phyloP scores from a whole-genome alignment of 2,329 filamentous ascomycete species.

The Xylariaceae sp. region DNA sequence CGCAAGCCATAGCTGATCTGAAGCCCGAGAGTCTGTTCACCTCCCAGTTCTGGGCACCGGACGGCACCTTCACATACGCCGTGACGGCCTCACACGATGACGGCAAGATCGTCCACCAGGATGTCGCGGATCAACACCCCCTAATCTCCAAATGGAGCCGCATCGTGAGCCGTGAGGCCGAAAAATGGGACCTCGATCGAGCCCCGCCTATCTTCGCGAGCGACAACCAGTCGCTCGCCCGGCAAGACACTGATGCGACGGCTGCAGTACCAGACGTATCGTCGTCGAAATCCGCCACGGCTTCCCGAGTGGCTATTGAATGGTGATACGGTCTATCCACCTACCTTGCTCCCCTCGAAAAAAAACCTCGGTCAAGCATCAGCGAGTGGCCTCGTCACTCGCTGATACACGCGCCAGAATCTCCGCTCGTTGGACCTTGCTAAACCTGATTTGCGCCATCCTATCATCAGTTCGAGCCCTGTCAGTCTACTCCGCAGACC shows the following conservation, averaged over 20 bases:
- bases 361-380: not conserved
- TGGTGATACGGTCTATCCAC: slow-evolving; percentile 1
- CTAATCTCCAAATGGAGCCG: slow-evolving; percentile 57
- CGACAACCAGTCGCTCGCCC: not conserved
- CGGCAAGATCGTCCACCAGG: slow-evolving; percentile 41
- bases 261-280: not conserved
- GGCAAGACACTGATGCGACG: not conserved
- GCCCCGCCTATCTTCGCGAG: slow-evolving; percentile 11
- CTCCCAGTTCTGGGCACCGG: slow-evolving; percentile 58
- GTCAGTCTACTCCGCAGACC: not conserved
- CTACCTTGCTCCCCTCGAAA: not conserved
- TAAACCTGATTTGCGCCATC: not conserved
- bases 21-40: slow-evolving; percentile 58
- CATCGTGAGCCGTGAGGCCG: slow-evolving; percentile 38
- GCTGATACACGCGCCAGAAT: not conserved
- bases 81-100: slow-evolving; percentile 35
- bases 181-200: slow-evolving; percentile 31
- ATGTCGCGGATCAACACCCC: slow-evolving; percentile 64
- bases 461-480: not conserved
- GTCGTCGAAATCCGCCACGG: not conserved
- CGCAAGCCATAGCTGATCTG: slow-evolving; percentile 53
- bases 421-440: not conserved
- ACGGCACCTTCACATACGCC: slow-evolving; percentile 66
- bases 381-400: not conserved
- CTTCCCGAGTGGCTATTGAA: slow-evolving; percentile 6